A percentile compares a stretch with the other conserved stretches of the same genome.
These are phyloP conservation scores for Kodamaea ohmeri DNA, from an alignment of 1,139 yeast genomes.

Conservation along the genomic window DNA sequence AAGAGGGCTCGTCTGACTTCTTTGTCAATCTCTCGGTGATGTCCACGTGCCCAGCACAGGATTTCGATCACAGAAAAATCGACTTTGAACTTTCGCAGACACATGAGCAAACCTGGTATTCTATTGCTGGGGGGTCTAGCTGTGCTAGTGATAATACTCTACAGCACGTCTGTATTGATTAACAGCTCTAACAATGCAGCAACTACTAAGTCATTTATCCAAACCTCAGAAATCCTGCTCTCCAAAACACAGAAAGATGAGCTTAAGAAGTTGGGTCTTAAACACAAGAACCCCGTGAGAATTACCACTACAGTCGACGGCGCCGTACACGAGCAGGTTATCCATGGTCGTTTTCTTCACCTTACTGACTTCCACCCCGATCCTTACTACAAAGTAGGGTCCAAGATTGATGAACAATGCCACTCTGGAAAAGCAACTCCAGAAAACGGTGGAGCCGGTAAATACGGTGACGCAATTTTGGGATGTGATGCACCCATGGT, in stretches of 20 bases:
- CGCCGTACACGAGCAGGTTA: conserved; percentile 19
- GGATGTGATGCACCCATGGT: conserved; percentile 73
- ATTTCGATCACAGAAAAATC: not conserved
- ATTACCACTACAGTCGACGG: conserved; percentile 26
- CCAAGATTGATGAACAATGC: conserved; percentile 50
- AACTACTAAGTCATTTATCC: not conserved
- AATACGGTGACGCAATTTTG: conserved; percentile 68
- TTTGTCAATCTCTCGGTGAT: too few species aligned
- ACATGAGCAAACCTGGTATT: conserved; percentile 3
- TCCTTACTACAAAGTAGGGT: conserved; percentile 57
- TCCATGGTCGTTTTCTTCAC: conserved; percentile 77
- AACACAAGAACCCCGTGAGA: conserved; percentile 31
- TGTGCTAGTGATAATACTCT: conserved; percentile 1
- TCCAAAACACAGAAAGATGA: conserved; percentile 8
- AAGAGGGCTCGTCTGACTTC: too few species aligned
- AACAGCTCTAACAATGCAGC: not conserved
- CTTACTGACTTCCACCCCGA: conserved; percentile 87
- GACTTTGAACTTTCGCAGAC: not conserved
- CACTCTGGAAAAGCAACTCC: conserved; percentile 45
- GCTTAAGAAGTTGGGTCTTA: conserved; percentile 28
- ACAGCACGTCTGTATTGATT: not conserved
- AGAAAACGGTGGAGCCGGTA: conserved; percentile 43
- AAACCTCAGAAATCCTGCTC: conserved; percentile 5
- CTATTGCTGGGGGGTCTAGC: conserved; percentile 2
- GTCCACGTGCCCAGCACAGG: conserved; percentile 1